These are phyloP conservation scores for Anisodus acutangulus DNA, from an alignment of 257 asterid species.

Conservation along the genomic window DNA sequence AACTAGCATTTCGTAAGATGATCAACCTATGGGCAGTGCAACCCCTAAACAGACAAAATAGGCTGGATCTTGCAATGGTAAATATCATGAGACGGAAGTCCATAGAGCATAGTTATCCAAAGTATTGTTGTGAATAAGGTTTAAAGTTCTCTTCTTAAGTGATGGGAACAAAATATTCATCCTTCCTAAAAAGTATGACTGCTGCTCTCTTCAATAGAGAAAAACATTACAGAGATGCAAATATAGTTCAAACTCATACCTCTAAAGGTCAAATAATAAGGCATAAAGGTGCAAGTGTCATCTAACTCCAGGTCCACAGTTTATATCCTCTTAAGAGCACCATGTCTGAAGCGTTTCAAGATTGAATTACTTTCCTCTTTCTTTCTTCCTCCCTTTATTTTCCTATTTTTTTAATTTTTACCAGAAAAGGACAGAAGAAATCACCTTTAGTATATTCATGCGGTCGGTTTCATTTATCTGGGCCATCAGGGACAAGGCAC, in stretches of 20 bases:
- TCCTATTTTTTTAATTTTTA: neutral
- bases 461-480: conserved; percentile 94
- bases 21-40: neutral
- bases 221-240: conserved; percentile 10
- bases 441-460: conserved; percentile 92
- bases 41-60: conserved; percentile 24
- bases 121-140: conserved; percentile 14
- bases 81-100: conserved; percentile 14
- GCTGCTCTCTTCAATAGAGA: neutral
- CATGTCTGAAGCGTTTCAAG: conserved; percentile 20
- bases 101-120: neutral
- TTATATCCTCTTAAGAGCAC: conserved; percentile 23
- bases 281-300: conserved; percentile 20
- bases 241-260: neutral
- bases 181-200: neutral
- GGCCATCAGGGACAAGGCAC: conserved; percentile 93
- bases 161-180: conserved; percentile 20
- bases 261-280: conserved; percentile 10
- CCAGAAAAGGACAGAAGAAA: conserved; percentile 18
- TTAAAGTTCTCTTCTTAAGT: conserved; percentile 3
- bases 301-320: neutral
- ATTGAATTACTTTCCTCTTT: conserved; percentile 10
- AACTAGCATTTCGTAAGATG: neutral
- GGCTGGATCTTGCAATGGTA: neutral
- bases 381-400: neutral